phyloP scores from a whole-genome alignment of 495 filamentous ascomycete genomes.

The Pseudevernia furfuracea region DNA sequence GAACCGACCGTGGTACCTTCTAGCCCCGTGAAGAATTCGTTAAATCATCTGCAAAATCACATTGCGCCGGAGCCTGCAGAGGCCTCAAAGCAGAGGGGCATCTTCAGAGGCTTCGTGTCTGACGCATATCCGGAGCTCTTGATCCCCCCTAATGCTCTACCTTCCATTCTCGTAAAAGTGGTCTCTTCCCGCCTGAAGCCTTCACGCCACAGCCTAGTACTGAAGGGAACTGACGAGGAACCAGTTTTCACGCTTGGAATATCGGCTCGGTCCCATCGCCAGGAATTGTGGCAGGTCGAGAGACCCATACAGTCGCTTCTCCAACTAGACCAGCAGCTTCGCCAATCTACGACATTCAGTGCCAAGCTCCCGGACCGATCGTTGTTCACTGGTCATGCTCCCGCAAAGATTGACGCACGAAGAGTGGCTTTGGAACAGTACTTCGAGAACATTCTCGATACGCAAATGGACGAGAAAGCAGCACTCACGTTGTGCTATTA shows the following conservation, averaged over 20 bases:
- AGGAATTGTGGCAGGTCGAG: slow-evolving; percentile 86
- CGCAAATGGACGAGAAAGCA: slow-evolving; percentile 66
- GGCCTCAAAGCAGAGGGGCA: slow-evolving; percentile 25
- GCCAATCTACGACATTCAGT: slow-evolving; percentile 57
- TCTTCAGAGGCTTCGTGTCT: slow-evolving; percentile 64
- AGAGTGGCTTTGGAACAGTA: slow-evolving; percentile 75
- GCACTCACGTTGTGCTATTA: slow-evolving; percentile 84
- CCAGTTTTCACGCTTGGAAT: slow-evolving; percentile 89
- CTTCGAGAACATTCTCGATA: slow-evolving; percentile 74
- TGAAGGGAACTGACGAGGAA: slow-evolving; percentile 66
- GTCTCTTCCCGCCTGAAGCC: slow-evolving; percentile 90
- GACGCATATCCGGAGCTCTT: slow-evolving; percentile 79
- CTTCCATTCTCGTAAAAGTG: slow-evolving; percentile 74
- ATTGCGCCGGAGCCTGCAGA: slow-evolving; percentile 19
- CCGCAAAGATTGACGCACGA: slow-evolving; percentile 85
- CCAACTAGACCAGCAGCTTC: slow-evolving; percentile 71
- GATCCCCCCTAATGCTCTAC: slow-evolving; percentile 84
- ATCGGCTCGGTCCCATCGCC: slow-evolving; percentile 65
- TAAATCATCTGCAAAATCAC: background rate
- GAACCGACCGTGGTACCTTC: background rate
- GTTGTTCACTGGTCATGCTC: slow-evolving; percentile 87
- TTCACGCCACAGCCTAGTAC: slow-evolving; percentile 71
- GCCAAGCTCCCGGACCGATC: slow-evolving; percentile 72
- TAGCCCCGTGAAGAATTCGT: slow-evolving; percentile 23
- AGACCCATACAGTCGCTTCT: slow-evolving; percentile 80